Conservation (phyloP, 176 grass and related monocot species). For the Oryza punctata region DNA sequence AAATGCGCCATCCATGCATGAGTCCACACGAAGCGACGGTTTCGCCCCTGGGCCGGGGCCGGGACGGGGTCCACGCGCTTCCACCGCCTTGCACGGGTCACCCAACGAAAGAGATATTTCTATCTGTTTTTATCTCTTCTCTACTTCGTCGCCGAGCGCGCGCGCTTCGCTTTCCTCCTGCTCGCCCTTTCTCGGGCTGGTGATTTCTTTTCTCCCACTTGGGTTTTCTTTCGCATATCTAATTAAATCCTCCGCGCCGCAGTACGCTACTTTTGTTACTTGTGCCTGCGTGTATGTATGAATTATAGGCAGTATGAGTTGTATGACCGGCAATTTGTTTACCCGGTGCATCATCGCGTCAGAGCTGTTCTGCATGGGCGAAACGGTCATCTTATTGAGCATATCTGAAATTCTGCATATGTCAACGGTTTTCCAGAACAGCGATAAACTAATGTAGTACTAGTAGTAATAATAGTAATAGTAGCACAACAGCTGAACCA, state of each 20-base stretch:
- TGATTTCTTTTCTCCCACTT: not conserved
- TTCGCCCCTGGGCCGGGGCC: not conserved
- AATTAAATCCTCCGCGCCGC: not conserved
- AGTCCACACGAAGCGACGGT: conserved; percentile 40
- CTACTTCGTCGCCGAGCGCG: not conserved
- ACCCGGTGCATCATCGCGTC: not conserved
- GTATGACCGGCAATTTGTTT: not conserved
- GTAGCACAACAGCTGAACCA: not conserved
- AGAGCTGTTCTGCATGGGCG: not conserved
- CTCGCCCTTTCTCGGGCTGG: not conserved
- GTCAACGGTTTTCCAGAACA: not conserved
- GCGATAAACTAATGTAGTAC: not conserved
- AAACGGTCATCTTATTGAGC: conserved; percentile 10
- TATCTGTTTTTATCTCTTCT: not conserved
- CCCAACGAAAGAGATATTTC: not conserved
- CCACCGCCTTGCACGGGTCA: conserved; percentile 22
- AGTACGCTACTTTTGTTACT: not conserved
- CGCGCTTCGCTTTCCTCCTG: not conserved
- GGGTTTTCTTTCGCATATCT: not conserved
- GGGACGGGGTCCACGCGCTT: conserved; percentile 55
- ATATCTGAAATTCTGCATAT: not conserved
- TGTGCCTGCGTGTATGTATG: not conserved
- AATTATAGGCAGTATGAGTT: not conserved
- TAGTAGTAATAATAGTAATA: not conserved
- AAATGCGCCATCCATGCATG: conserved; percentile 26